Evolutionary conservation across 2,329 filamentous ascomycete species (phyloP).

Genomic region (Hypoxylon sp.): DNA sequence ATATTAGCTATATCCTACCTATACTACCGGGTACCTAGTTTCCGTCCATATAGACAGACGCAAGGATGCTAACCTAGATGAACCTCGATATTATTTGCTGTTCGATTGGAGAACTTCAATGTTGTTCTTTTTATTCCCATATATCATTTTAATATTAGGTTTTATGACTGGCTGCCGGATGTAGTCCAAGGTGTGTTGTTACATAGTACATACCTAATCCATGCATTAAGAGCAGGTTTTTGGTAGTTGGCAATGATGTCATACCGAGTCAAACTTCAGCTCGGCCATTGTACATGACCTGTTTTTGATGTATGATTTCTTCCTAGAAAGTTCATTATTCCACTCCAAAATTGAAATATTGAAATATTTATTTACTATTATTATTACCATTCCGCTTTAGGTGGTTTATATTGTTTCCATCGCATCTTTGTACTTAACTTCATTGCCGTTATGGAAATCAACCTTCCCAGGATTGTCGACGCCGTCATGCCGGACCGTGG

Average conservation of each 20-base stretch:
- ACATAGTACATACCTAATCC: neutral
- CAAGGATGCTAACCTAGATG: no score
- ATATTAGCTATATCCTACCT: no score
- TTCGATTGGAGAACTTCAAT: no score
- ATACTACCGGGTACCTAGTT: no score
- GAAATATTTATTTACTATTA: neutral
- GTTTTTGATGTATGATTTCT: constrained; percentile 11
- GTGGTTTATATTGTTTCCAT: neutral
- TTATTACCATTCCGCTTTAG: neutral
- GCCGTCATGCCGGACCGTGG: constrained; percentile 47
- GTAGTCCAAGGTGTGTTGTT: neutral
- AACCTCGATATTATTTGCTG: no score
- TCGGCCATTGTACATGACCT: constrained; percentile 6
- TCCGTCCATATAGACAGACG: no score
- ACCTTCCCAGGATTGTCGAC: constrained; percentile 50
- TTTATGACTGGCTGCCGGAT: constrained; percentile 1
- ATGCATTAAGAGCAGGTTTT: constrained; percentile 27
- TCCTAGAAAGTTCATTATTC: neutral
- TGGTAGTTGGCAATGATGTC: constrained; percentile 26
- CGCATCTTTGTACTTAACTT: neutral
- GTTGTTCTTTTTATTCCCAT: no score
- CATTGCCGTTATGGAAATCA: constrained; percentile 47
- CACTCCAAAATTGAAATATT: neutral
- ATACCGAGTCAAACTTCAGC: constrained; percentile 22
- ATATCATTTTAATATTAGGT: no score